phyloP scores from a whole-genome alignment of 257 asterid genomes.

The Phtheirospermum japonicum region DNA sequence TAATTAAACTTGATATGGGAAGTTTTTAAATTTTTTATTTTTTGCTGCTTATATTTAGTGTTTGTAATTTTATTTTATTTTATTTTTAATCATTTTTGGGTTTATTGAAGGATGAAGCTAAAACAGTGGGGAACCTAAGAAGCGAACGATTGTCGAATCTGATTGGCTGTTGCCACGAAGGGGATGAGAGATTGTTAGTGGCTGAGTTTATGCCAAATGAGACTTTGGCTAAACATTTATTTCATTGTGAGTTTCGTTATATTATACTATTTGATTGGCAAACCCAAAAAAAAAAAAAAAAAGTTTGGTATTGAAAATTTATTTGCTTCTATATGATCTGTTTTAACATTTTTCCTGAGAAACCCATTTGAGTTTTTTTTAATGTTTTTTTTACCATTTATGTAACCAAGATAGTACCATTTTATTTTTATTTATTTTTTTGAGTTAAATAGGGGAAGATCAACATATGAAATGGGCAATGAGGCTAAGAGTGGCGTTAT shows the following conservation, averaged over 20 bases:
- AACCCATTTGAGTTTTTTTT: neutral
- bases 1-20: too few species aligned
- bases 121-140: constrained; percentile 48
- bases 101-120: constrained; percentile 46
- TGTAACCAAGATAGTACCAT: too few species aligned
- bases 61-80: neutral
- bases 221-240: constrained; percentile 50
- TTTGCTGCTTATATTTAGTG: too few species aligned
- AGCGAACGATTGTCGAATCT: constrained; percentile 49
- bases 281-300: too few species aligned
- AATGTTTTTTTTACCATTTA: too few species aligned
- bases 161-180: constrained; percentile 45
- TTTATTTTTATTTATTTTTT: neutral
- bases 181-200: constrained; percentile 52
- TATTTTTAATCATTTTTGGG: constrained; percentile 1
- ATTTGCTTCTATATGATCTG: too few species aligned
- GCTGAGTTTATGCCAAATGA: constrained; percentile 57
- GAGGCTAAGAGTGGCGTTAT: constrained; percentile 56
- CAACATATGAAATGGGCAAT: constrained; percentile 70
- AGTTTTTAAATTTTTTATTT: too few species aligned
- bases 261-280: neutral
- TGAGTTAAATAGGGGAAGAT: constrained; percentile 43
- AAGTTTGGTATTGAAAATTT: neutral
- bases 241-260: constrained; percentile 39
- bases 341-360: too few species aligned